Evolutionary conservation across 2,329 filamentous ascomycete genomes (phyloP), one percentile per base, ranked within the genome.

Genomic region (Fusarium pininemorale): DNA sequence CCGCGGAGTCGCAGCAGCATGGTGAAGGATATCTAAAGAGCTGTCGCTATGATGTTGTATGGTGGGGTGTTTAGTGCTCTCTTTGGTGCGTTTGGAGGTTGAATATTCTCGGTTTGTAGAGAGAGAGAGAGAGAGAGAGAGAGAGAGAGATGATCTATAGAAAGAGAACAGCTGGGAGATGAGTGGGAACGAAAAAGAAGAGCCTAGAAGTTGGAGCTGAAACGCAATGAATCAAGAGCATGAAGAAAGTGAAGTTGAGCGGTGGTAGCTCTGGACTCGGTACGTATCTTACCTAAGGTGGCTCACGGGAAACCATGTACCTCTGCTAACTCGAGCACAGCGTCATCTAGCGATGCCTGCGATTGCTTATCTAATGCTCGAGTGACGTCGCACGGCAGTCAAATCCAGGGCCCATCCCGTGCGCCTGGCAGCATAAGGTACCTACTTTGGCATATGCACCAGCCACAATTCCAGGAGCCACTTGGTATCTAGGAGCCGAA

Each of bases 1-100:
- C 95, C 95, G 79, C 95, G 92, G 77, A 98, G 93, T 82, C 95
- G 91, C 64, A 98, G 87, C 80, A 98, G 88, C 91, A 98, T 98
- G 74, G 80, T 84, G 80, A 47, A 41, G 30, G 48, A 53, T 63
- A 50, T 32, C 28, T 28, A 16, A 50, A 63, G 53, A 63, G 45
- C 42, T 69, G 70, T 50, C 56, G 70, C 47, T 60, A 42, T 35
- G 50, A 56, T 53, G 28, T 41, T 18, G 44, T 53, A 54, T 75
- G 55, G 72, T 62, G 72, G 72, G 72, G 72, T 63, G 66, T 44
- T 30, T 53, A 20, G 26, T 50, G 66, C 61, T 59, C 32, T 63
- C 53, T 67, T 39, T 42, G 47, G 30, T 59, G 48, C 32, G 39
- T 62, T 37, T 47, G 50, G n/a, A 51, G 35, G 30, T 35, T 41